Percentiles rank a stretch among this genome's conserved stretches.
Evolutionary conservation across 768 basidiomycete genomes (phyloP).

Genomic region (Naganishia kalamii): DNA sequence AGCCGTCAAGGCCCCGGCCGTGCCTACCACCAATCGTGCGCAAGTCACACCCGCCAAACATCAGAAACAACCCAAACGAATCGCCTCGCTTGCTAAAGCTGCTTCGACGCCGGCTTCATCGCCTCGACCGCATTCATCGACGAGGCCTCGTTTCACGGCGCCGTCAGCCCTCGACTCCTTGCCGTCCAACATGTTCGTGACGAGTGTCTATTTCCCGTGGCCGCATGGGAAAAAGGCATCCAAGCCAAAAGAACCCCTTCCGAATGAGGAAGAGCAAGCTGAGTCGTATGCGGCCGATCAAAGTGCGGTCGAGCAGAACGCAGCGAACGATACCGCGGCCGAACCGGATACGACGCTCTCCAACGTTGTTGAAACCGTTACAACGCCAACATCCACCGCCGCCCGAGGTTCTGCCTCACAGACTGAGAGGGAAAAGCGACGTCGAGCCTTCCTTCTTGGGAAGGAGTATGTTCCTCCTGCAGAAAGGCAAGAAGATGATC

Average conservation of each 20-base stretch:
- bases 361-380: not conserved
- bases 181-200: conserved; percentile 13
- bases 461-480: not conserved
- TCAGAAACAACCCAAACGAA: not conserved
- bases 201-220: conserved; percentile 19
- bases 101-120: not conserved
- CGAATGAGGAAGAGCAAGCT: not conserved
- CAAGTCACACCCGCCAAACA: not conserved
- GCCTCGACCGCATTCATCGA: not conserved
- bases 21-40: not conserved
- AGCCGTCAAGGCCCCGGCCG: not conserved
- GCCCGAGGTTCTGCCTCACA: not conserved
- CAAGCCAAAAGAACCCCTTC: not conserved
- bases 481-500: not conserved
- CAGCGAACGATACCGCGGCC: not conserved
- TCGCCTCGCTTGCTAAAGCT: not conserved
- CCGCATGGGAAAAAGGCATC: conserved; percentile 1
- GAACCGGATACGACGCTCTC: not conserved
- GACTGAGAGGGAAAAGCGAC: conserved; percentile 11
- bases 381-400: not conserved
- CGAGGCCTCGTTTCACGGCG: conserved; percentile 14
- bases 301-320: not conserved
- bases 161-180: conserved; percentile 6
- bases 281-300: not conserved
- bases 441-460: conserved; percentile 6